Evolutionary conservation across 1,139 yeast species (phyloP).

Genomic region (Debaryomyces singareniensis): DNA sequence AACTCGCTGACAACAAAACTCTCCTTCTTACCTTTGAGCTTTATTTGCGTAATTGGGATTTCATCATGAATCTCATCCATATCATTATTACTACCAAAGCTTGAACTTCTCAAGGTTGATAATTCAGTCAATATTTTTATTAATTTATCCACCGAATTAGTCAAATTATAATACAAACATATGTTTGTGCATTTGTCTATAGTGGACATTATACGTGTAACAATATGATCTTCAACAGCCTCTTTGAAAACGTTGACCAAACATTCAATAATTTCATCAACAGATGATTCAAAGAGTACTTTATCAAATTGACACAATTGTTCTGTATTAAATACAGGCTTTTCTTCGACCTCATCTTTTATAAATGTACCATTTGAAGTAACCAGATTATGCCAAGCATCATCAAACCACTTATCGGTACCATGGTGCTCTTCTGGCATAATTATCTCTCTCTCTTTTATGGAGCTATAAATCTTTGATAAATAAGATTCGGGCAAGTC

Average conservation of each 20-base stretch:
- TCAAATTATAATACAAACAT: slow-evolving; percentile 57
- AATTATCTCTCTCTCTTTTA: slow-evolving; percentile 81
- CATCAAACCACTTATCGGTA: slow-evolving; percentile 84
- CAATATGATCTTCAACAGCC: slow-evolving; percentile 86
- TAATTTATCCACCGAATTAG: slow-evolving; percentile 57
- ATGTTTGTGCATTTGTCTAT: slow-evolving; percentile 79
- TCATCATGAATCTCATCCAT: slow-evolving; percentile 38
- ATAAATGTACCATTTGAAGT: slow-evolving; percentile 36
- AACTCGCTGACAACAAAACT: slow-evolving; percentile 71
- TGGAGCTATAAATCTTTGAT: slow-evolving; percentile 72
- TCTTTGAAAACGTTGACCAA: slow-evolving; percentile 73
- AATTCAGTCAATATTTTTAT: slow-evolving; percentile 56
- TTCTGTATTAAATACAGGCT: slow-evolving; percentile 13
- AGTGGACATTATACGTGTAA: slow-evolving; percentile 79
- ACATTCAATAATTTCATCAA: slow-evolving; percentile 60
- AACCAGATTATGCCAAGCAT: slow-evolving; percentile 82
- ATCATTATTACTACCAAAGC: slow-evolving; percentile 11
- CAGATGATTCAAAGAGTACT: slow-evolving; percentile 57
- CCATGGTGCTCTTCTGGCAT: slow-evolving; percentile 98
- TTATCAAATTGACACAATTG: slow-evolving; percentile 53
- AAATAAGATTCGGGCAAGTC: slow-evolving; percentile 87
- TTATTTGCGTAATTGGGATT: slow-evolving; percentile 42
- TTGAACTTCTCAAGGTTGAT: slow-evolving; percentile 44
- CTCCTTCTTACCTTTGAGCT: slow-evolving; percentile 44
- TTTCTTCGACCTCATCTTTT: slow-evolving; percentile 12